Conservation (phyloP, 441 rosid species). For the Adansonia rubrostipa region DNA sequence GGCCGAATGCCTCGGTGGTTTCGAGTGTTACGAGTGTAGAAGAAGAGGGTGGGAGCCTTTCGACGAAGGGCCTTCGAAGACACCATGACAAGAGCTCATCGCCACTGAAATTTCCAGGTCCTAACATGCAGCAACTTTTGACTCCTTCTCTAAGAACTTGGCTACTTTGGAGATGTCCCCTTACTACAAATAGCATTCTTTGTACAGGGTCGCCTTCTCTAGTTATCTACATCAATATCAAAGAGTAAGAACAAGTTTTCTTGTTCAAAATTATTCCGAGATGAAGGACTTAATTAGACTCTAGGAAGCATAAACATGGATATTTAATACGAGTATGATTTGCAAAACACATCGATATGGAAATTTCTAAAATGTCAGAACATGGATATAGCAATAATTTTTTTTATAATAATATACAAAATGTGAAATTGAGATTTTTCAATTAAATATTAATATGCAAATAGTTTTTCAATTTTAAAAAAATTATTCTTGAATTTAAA, state of each 20-base stretch:
- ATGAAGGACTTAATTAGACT: too few species aligned
- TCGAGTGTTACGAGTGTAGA: constrained; percentile 82
- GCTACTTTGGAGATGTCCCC: constrained; percentile 97
- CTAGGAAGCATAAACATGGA: too few species aligned
- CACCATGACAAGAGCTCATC: constrained; percentile 97
- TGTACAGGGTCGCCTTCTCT: constrained; percentile 92
- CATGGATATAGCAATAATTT: too few species aligned
- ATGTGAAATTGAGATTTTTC: too few species aligned
- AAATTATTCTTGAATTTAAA: too few species aligned
- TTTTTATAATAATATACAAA: too few species aligned
- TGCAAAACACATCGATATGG: too few species aligned
- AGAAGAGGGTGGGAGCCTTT: constrained; percentile 74
- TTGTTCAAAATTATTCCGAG: background rate
- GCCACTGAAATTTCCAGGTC: constrained; percentile 95
- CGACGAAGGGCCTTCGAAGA: constrained; percentile 82
- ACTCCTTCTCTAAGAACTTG: constrained; percentile 81
- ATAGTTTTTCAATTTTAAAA: too few species aligned
- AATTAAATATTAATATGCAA: too few species aligned
- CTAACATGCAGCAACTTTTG: constrained; percentile 89
- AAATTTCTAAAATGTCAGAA: too few species aligned
- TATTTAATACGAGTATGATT: too few species aligned
- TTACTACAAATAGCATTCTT: constrained; percentile 86
- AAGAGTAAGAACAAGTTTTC: background rate
- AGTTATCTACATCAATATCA: constrained; percentile 54
- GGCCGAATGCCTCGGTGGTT: constrained; percentile 90